Base-by-base conservation (phyloP, 441 rosid genomes). In the Pelargonium cotyledonis region DNA sequence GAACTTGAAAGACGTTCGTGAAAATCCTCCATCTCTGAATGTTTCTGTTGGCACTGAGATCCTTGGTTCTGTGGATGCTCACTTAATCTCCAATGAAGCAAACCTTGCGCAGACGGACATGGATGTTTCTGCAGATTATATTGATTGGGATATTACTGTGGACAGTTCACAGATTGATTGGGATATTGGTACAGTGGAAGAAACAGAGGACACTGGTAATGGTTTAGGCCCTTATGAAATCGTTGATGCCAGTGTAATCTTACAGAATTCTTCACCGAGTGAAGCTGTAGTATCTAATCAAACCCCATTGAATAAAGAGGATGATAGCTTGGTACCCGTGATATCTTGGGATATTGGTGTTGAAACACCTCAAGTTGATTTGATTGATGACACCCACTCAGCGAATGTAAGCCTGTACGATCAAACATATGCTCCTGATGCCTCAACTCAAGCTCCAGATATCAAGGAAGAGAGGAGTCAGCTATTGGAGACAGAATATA, bases 101-200 rank as follows among this genome's bases (percentile, higher is more conserved):
- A 62, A 70, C 73, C 60, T 67, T 72, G 51, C 44, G 58, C 76
- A 69, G 70, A 92, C 76, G 61, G 81, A 81, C 66, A 68, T 66
- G 74, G 86, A 85, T 78, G 82, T 67, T 68, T 75, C 81, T 66
- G 77, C 86, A 35, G 88, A 85, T 75, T 75, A 71, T 78, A 86
- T 91, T 75, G 97, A 92, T 77, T 91, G 99, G 99, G 97, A 92
- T 79, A 90, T 95, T 68, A 82, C 96, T 21, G 92, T 90, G 72
- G 97, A 89, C 71, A 80, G 78, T 57, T 72, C 88, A 68, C 88
- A 87, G 73, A 95, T 95, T 80, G 95, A 92, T 82, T 90, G 99
- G 99, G 99, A 92, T 80, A 88, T 92, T 76, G 89, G 92, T 68
- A 79, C 85, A 73, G 78, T 83, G 72, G 99, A 89, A 81, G 98